These are phyloP conservation scores for Globisporangium yorkense DNA, from an alignment of 352 stramenopile genomes.

Conservation along the genomic window DNA sequence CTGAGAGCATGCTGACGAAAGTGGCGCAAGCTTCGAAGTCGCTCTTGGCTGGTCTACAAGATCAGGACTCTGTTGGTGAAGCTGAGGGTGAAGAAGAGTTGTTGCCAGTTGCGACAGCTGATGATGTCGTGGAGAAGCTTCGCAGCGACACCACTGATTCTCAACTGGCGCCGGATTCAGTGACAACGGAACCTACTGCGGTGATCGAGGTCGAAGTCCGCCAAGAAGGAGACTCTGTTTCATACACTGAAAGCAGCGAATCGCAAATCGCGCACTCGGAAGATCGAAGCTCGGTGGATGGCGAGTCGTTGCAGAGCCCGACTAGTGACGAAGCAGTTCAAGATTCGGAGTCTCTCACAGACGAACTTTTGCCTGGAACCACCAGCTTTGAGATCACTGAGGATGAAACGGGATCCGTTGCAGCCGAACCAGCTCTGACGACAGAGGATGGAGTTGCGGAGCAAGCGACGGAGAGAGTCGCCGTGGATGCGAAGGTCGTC, in stretches of 20 bases:
- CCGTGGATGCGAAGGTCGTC: neutral
- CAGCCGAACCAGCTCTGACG: neutral
- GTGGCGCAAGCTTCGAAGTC: conserved; percentile 31
- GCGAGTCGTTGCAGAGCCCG: neutral
- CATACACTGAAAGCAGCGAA: neutral
- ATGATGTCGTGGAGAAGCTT: neutral
- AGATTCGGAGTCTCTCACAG: neutral
- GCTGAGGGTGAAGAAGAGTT: neutral
- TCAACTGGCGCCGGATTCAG: neutral
- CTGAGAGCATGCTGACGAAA: conserved; percentile 14
- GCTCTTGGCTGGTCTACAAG: conserved; percentile 7
- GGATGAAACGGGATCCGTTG: neutral
- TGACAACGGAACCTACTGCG: neutral
- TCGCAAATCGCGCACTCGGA: neutral
- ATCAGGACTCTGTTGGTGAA: neutral
- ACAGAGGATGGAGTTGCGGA: neutral
- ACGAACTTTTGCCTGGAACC: neutral
- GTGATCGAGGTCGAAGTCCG: conserved; percentile 6
- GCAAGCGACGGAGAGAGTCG: neutral
- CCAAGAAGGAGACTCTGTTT: neutral
- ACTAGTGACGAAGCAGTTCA: neutral
- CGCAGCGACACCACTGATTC: neutral
- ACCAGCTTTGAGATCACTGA: neutral
- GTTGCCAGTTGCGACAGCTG: neutral
- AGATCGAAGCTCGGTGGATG: neutral